Evolutionary conservation across 257 asterid species (phyloP).

Genomic region (Misopates orontium): DNA sequence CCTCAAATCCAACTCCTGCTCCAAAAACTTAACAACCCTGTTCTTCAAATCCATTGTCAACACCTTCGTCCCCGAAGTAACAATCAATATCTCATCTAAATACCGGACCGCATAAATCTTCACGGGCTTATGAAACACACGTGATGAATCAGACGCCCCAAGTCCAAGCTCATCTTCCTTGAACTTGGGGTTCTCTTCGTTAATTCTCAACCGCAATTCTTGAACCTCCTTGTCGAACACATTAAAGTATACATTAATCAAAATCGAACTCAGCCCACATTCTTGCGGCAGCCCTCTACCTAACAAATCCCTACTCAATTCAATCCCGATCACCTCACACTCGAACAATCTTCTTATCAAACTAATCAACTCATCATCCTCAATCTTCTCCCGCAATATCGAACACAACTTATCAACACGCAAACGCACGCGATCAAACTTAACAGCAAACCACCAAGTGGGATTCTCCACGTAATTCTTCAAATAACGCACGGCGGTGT

Average conservation of each 20-base stretch:
- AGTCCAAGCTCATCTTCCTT: slow-evolving; percentile 42
- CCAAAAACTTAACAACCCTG: slow-evolving; percentile 47
- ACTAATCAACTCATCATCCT: slow-evolving; percentile 50
- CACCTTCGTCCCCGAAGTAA: slow-evolving; percentile 75
- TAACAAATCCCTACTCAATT: slow-evolving; percentile 52
- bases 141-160: slow-evolving; percentile 20
- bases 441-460: slow-evolving; percentile 85
- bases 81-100: slow-evolving; percentile 76
- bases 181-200: slow-evolving; percentile 49
- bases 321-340: slow-evolving; percentile 39
- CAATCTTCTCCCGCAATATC: slow-evolving; percentile 63
- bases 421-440: slow-evolving; percentile 45
- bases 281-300: slow-evolving; percentile 91
- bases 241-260: slow-evolving; percentile 65
- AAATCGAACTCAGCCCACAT: slow-evolving; percentile 66
- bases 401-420: slow-evolving; percentile 62
- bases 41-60: slow-evolving; percentile 69
- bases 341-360: slow-evolving; percentile 54
- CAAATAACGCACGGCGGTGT: slow-evolving; percentile 77
- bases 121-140: slow-evolving; percentile 64
- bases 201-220: slow-evolving; percentile 49
- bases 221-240: slow-evolving; percentile 72
- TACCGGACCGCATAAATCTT: slow-evolving; percentile 79
- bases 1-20: slow-evolving; percentile 50
- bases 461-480: slow-evolving; percentile 75